Base-by-base conservation (phyloP, 305 asterid genomes). In the Ilex paraguariensis region DNA sequence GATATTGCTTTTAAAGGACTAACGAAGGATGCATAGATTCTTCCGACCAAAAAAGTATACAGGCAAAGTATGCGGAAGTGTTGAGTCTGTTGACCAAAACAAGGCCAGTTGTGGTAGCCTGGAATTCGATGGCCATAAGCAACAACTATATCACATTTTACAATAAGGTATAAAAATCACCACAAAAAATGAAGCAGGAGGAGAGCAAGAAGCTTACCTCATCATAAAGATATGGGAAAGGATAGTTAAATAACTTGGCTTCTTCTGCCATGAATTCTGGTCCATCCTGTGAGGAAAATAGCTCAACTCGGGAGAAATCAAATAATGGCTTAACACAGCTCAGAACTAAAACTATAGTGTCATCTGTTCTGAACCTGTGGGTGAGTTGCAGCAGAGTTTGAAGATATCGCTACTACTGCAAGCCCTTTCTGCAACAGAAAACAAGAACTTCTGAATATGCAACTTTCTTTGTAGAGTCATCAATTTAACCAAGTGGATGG, bases 221-320 rank as follows among this genome's bases (percentile, higher is more conserved):
- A 68, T 92, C 97, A 55, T 79, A 87, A 67, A 92, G 95, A 79
- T 85, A 92, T 0, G 97, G 98, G 76, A 87, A 89, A 54, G 89
- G 93, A 76, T 88, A 87, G 17, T 84, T 81, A 62, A 82, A 75
- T 57, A 72, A 66, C 66, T 77, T 85, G 57, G 98, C 96, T 2
- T 88, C 97, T 76, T 89, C 91, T 1, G 91, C 93, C 95, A 89
- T 89, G 70, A 72, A 85, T 54, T 81, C 86, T 21, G 98, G 98
- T 68, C 98, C 98, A 69, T 89, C 97, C 96, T 92, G 83, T 75
- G 74, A 77, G 70, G 40, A 57, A 21, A 21, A 65, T 56, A 64
- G 65, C 65, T 69, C 68, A 63, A 73, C 59, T 78, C 72, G 61
- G 65, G 68, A 75, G 46, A 66, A 64, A 67, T 59, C 71, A 66